These are phyloP conservation scores for Suhomyces kunorum DNA, from an alignment of 1,139 yeast genomes.

Conservation along the genomic window DNA sequence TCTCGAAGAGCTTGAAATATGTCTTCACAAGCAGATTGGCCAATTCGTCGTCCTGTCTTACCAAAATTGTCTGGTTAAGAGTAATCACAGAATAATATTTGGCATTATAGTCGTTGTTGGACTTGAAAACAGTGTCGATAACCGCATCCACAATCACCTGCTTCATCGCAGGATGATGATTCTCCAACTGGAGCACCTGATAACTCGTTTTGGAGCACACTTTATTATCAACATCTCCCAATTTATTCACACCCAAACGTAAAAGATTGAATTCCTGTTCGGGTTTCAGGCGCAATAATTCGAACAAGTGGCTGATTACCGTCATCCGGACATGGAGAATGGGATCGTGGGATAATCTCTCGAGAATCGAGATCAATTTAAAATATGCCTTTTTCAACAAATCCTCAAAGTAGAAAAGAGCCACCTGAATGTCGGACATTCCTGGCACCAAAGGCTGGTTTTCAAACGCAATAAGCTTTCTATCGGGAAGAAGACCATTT, in stretches of 20 bases:
- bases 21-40: constrained; percentile 84
- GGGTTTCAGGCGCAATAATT: constrained; percentile 79
- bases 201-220: constrained; percentile 89
- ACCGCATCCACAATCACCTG: constrained; percentile 74
- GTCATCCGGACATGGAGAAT: constrained; percentile 85
- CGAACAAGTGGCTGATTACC: constrained; percentile 74
- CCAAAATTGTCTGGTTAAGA: constrained; percentile 87
- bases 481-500: constrained; percentile 78
- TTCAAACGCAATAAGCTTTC: constrained; percentile 78
- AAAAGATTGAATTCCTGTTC: constrained; percentile 94
- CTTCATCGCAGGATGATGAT: constrained; percentile 96
- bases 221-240: constrained; percentile 90
- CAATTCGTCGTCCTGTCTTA: constrained; percentile 69
- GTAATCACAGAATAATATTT: constrained; percentile 87
- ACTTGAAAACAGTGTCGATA: constrained; percentile 76
- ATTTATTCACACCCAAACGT: constrained; percentile 85
- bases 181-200: constrained; percentile 76
- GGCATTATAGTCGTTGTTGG: constrained; percentile 79
- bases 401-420: constrained; percentile 86
- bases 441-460: constrained; percentile 65
- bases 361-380: constrained; percentile 68
- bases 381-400: constrained; percentile 77
- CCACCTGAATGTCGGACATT: constrained; percentile 55
- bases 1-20: constrained; percentile 84
- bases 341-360: constrained; percentile 83